Base-by-base conservation (phyloP, 2,329 filamentous ascomycete genomes). In the Trichoderma sp. region DNA sequence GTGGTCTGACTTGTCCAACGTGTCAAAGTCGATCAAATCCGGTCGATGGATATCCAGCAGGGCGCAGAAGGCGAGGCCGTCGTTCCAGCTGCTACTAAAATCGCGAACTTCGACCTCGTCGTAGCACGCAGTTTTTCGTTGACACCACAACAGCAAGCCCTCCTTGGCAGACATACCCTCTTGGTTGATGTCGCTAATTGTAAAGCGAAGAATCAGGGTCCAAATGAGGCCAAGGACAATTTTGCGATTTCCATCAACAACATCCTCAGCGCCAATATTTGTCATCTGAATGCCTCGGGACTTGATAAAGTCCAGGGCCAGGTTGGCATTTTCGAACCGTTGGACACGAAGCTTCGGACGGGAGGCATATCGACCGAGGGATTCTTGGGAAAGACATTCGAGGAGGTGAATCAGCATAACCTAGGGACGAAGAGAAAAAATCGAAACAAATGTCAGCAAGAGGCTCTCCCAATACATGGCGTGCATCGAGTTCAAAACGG, bases 111-210 rank as follows among this genome's bases (percentile, higher is more conserved):
- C 91, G 26, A 99, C 94, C 77, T 96, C 96, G 70, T 97, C 94
- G 79, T 99, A 99, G 81, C 96, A 99, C 8, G 96, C 96, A 34
- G 96, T 99, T 83, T 99, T 99, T 75, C 96, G 87, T 82, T 99
- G 95, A 83, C 96, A 99, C 96, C 96, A 99, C 28, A 99, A 83
- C 68, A 99, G 82, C 75, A 99, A 83, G 71, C 96, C 96, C 79
- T 98, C 96, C 81, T 98, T 97, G 69, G 96, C 96, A 64, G 95
- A 97, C 89, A 98, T 91, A 73, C 96, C 96, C 84, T 97, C 96
- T 80, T 95, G 91, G 79, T 96, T 98, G 83, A 99, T 99, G 80
- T 99, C 96, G 79, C 91, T 97, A 79, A 99, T 99, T 74, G 96
- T 99, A 80, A 99, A 99, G 61, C 96, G 88, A 73, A 97, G 84